phyloP scores from a whole-genome alignment of 371 early-diverging fungal species.

The Rhizopus microsporus region DNA sequence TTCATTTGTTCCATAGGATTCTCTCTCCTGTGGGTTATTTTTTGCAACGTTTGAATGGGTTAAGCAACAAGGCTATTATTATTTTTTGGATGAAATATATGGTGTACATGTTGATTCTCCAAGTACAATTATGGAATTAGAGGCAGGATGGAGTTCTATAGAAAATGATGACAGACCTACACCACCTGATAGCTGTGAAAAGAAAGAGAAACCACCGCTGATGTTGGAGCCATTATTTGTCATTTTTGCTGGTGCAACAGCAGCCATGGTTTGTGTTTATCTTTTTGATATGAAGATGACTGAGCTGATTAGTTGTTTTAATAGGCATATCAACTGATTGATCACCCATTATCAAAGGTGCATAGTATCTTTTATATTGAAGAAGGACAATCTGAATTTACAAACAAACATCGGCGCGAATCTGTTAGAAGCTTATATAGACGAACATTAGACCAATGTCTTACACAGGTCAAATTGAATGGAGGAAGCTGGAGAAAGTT shows the following conservation, averaged over 20 bases:
- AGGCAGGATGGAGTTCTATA: slow-evolving; percentile 29
- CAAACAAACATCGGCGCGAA: slow-evolving; percentile 37
- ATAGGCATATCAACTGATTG: slow-evolving; percentile 71
- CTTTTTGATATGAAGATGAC: neutral
- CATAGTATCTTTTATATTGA: slow-evolving; percentile 70
- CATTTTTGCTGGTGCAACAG: slow-evolving; percentile 70
- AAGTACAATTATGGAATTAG: slow-evolving; percentile 31
- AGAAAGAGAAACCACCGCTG: slow-evolving; percentile 47
- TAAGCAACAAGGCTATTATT: slow-evolving; percentile 69
- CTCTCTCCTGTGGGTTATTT: slow-evolving; percentile 71
- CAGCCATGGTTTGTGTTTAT: slow-evolving; percentile 53
- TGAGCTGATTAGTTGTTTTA: neutral
- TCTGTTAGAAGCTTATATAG: slow-evolving; percentile 47
- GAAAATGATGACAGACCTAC: slow-evolving; percentile 14
- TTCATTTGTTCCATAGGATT: slow-evolving; percentile 54
- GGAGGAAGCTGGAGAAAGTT: slow-evolving; percentile 59
- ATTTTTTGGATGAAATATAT: slow-evolving; percentile 60
- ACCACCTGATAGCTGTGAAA: neutral
- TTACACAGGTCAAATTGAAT: slow-evolving; percentile 41
- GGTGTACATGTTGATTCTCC: slow-evolving; percentile 52
- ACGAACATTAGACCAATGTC: slow-evolving; percentile 58
- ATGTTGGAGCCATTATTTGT: slow-evolving; percentile 70
- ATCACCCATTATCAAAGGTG: slow-evolving; percentile 73
- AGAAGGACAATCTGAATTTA: slow-evolving; percentile 61
- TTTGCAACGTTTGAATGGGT: slow-evolving; percentile 80